Percentiles rank a stretch among this genome's conserved stretches.
Conservation (phyloP, 257 asterid genomes). For the Nemophila menziesii region DNA sequence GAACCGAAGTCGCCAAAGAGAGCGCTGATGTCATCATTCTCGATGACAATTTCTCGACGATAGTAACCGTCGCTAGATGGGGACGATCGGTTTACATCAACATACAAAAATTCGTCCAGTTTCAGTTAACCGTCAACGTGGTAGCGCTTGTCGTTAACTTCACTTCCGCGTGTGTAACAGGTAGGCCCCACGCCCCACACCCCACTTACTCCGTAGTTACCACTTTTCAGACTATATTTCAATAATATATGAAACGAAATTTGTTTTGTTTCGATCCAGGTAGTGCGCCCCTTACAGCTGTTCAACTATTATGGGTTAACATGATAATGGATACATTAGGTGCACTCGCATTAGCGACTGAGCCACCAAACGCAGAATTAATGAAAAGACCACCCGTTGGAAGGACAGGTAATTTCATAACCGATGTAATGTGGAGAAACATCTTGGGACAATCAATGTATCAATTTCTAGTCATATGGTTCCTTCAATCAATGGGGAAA, state of each 20-base stretch:
- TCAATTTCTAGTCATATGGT: conserved; percentile 73
- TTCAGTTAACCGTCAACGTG: conserved; percentile 76
- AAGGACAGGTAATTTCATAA: conserved; percentile 70
- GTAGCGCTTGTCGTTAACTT: conserved; percentile 80
- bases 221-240: no score
- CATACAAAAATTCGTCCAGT: conserved; percentile 84
- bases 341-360: conserved; percentile 93
- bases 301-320: conserved; percentile 95
- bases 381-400: conserved; percentile 93
- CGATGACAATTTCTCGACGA: conserved; percentile 89
- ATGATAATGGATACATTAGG: conserved; percentile 99
- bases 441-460: conserved; percentile 79
- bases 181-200: no score
- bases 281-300: conserved; percentile 86
- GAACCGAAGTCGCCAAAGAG: conserved; percentile 98
- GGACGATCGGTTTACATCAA: conserved; percentile 82
- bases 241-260: no score
- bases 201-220: not conserved
- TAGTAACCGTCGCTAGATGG: conserved; percentile 85
- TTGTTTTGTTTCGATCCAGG: no score
- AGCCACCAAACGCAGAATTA: conserved; percentile 76
- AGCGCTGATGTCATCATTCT: conserved; percentile 87
- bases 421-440: conserved; percentile 87
- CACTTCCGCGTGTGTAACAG: conserved; percentile 76
- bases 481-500: conserved; percentile 69